Base-by-base conservation (phyloP, 768 basidiomycete genomes). In the Holtermannia corniformis region DNA sequence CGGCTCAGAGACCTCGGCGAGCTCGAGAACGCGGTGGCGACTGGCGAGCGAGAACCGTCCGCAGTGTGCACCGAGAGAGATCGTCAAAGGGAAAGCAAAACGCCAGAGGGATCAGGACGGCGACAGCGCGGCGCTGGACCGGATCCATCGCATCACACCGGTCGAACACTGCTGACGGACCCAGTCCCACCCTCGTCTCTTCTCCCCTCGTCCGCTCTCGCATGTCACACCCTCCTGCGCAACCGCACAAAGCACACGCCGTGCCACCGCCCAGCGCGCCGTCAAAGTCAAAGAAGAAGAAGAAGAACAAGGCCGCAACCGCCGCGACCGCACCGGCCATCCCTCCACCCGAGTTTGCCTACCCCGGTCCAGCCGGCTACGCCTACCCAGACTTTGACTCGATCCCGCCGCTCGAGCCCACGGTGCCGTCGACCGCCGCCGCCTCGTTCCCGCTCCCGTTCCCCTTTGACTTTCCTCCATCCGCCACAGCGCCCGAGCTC, bases 381-480 rank as follows among this genome's bases (percentile, higher is more conserved):
- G 32, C 10, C 32, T 37, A 37, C 16, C 32, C 32, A 7, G 32
- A 37, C 16, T 37, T 37, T 16, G 32, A 37, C 32, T 37, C 32
- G 32, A 37, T 37, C 7, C 32, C 32, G 16, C 32, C 32, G 16
- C 32, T 37, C 32, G 32, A 37, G 16, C 32, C 32, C 7, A 37
- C 32, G 7, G 32, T 37, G 10, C 32, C 32, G 32, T 7, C 32
- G 7, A 7, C 7, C 32, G 32, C 10, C 7, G 16, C 32, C 10
- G 32, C 32, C 48, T 50, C 55, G 23, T 53, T 61, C 51, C 52
- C 57, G 10, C 50, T 59, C 14, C 57, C 60, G 13, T 64, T 67
- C 41, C 57, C 52, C 44, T 57, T 67, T 55, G 54, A 64, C 41
- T 67, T 37, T 37, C 32, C 32, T 7, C 10, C 16, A 64, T 52